A percentile compares a stretch with the other conserved stretches of the same genome.
Evolutionary conservation across 1,284 basidiomycete species (phyloP).

Genomic region (Veloboletus limbatus): DNA sequence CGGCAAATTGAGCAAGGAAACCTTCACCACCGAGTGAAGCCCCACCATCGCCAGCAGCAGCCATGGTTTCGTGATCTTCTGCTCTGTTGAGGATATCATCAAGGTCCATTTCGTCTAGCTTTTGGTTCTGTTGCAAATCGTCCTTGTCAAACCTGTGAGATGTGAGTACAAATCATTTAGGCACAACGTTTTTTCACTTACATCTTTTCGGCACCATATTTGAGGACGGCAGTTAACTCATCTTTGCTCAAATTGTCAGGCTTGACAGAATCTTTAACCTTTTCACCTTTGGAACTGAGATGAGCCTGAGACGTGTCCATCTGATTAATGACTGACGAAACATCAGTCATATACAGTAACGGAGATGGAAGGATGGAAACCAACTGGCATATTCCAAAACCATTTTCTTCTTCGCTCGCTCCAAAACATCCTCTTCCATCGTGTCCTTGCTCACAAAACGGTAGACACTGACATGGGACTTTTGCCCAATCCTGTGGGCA

Average conservation of each 20-base stretch:
- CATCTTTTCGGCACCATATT: conserved; percentile 99
- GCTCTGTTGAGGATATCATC: conserved; percentile 97
- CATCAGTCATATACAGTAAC: conserved; percentile 7
- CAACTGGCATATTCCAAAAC: conserved; percentile 97
- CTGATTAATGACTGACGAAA: conserved; percentile 88
- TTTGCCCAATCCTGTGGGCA: conserved; percentile 95
- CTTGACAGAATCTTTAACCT: conserved; percentile 69
- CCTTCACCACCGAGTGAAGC: conserved; percentile 94
- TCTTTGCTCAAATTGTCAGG: conserved; percentile 95
- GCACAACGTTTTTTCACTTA: conserved; percentile 37
- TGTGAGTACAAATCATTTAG: conserved; percentile 12
- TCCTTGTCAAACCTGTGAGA: conserved; percentile 88
- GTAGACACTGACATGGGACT: conserved; percentile 97
- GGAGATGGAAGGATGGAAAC: conserved; percentile 36
- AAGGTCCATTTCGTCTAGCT: conserved; percentile 98
- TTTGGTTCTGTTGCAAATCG: conserved; percentile 88
- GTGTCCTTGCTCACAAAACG: conserved; percentile 98
- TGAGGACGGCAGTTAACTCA: conserved; percentile 96
- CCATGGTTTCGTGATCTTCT: conserved; percentile 95
- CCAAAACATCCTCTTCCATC: conserved; percentile 98
- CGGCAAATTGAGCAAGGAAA: conserved; percentile 94
- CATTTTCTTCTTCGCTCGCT: conserved; percentile 99
- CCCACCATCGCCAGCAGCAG: conserved; percentile 71
- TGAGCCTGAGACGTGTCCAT: conserved; percentile 99
- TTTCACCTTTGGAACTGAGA: conserved; percentile 74